Evolutionary conservation across 169 alveolate species (phyloP).

Genomic region (Blepharisma undulans): DNA sequence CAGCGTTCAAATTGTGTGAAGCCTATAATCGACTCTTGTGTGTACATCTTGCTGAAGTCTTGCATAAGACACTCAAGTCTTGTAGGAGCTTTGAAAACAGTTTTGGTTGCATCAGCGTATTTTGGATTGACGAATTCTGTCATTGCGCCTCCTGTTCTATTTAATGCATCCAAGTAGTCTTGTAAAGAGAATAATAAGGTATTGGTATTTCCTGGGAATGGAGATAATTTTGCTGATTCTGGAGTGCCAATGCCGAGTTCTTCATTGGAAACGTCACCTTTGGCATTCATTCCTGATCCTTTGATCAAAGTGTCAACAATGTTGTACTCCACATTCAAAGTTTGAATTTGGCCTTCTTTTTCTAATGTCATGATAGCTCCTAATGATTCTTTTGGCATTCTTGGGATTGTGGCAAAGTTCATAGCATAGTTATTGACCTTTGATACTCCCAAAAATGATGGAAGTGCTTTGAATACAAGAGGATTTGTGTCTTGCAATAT

Average conservation of each 20-base stretch:
- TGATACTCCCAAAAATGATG: constrained; percentile 89
- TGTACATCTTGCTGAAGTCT: constrained; percentile 82
- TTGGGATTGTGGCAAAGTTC: constrained; percentile 85
- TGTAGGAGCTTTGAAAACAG: constrained; percentile 91
- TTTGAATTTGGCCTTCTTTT: constrained; percentile 61
- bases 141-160: constrained; percentile 89
- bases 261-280: constrained; percentile 63
- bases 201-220: constrained; percentile 93
- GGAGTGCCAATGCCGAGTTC: constrained; percentile 47
- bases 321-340: constrained; percentile 91
- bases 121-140: constrained; percentile 96
- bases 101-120: constrained; percentile 89
- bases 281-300: constrained; percentile 71
- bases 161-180: constrained; percentile 76
- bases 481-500: constrained; percentile 93
- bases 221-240: constrained; percentile 78
- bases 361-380: constrained; percentile 85
- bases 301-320: constrained; percentile 87
- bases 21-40: constrained; percentile 74
- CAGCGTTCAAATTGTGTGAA: constrained; percentile 79
- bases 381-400: constrained; percentile 91
- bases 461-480: constrained; percentile 83
- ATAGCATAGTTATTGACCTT: constrained; percentile 76
- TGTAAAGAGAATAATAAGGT: constrained; percentile 79
- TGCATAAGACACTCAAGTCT: constrained; percentile 95